Base-by-base conservation (phyloP, 169 alveolate genomes). In the Cryptosporidium bovis region DNA sequence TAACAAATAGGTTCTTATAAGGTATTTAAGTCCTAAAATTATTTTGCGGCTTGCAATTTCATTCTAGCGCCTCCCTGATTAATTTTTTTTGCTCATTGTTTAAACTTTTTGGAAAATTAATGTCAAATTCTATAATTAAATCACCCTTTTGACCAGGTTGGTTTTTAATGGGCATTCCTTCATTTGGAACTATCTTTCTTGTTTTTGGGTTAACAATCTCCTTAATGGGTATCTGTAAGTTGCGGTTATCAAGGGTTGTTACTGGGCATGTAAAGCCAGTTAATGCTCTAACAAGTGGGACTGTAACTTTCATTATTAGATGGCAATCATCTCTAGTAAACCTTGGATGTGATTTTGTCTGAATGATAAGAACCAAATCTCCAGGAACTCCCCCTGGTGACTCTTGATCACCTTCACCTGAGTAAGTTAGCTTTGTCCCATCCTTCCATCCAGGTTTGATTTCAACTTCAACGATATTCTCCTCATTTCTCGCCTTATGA, bases 371-470 rank as follows among this genome's bases (percentile, higher is more conserved):
- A 16, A 94, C 93, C 31, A 94, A 90, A 77, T 94, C 96, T 4
- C 96, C 96, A 20, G 96, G 96, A 4, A 93, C 89, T 7, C 93
- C 56, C 83, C 90, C 89, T 18, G 96, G 96, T 5, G 95, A 69
- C 27, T 92, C 90, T 66, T 94, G 96, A 71, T 94, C 96, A 5
- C 96, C 96, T 84, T 94, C 96, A 27, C 96, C 94, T 10, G 95
- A 82, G 66, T 93, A 94, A 15, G 96, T 94, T 33, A 94, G 82
- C 83, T 92, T 94, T 2, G 96, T 94, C 5, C 96, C 96, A 83
- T 94, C 96, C 82, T 94, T 94, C 96, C 96, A 94, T 8, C 96
- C 95, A 16, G 96, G 95, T 66, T 94, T 94, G 46, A 94, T 92
- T 83, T 94, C 96, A 12, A 94, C 92, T 66, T 93, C 94, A 20